Evolutionary conservation across 1,284 basidiomycete genomes (phyloP).

Genomic region (Sanghuangporus sanghuang): DNA sequence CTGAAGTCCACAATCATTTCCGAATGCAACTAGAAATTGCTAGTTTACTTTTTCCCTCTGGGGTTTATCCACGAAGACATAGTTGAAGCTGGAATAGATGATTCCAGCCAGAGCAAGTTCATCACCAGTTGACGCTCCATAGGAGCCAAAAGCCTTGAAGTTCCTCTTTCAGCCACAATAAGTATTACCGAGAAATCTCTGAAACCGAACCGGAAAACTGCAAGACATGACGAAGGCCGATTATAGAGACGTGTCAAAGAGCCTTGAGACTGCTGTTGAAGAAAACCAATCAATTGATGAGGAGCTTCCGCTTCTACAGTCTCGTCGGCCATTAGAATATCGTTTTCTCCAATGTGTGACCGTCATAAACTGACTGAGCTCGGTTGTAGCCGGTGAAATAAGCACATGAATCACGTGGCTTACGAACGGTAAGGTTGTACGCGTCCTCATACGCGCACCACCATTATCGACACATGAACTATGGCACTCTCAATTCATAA

Average conservation of each 20-base stretch:
- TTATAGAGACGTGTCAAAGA: slow-evolving; percentile 84
- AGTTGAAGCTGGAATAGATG: slow-evolving; percentile 61
- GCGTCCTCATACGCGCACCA: background rate
- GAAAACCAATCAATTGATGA: slow-evolving; percentile 74
- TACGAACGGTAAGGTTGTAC: background rate
- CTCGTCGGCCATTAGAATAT: slow-evolving; percentile 1
- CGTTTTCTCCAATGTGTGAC: background rate
- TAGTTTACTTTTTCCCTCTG: slow-evolving; percentile 62
- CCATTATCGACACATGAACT: background rate
- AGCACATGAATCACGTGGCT: background rate
- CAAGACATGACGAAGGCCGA: slow-evolving; percentile 88
- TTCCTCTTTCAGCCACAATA: slow-evolving; percentile 9
- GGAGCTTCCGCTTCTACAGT: slow-evolving; percentile 22
- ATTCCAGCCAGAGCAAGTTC: slow-evolving; percentile 89
- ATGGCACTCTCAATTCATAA: slow-evolving; percentile 40
- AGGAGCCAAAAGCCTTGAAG: slow-evolving; percentile 71
- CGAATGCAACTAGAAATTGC: background rate
- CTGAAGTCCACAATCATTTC: slow-evolving; percentile 12
- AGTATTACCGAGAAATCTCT: background rate
- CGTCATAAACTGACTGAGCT: background rate
- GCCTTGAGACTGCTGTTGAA: slow-evolving; percentile 82
- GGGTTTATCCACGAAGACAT: slow-evolving; percentile 83
- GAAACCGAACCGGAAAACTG: slow-evolving; percentile 75
- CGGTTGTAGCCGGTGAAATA: background rate
- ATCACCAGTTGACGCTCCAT: slow-evolving; percentile 89